Evolutionary conservation across 176 grass and related monocot genomes (phyloP).

Genomic region (Metroxylon sagu): DNA sequence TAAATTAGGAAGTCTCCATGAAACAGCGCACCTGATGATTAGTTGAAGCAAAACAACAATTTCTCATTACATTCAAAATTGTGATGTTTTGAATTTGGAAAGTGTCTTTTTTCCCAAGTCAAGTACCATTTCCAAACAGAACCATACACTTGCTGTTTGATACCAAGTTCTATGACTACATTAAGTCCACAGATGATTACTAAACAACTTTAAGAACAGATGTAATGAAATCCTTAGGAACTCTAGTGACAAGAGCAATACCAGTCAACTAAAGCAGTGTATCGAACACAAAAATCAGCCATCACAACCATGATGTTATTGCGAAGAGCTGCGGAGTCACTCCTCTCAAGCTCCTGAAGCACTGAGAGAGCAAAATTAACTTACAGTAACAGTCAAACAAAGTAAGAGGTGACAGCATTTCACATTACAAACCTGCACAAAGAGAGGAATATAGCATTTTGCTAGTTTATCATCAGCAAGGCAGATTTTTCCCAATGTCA

Average conservation of each 20-base stretch:
- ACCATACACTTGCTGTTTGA: too few species aligned
- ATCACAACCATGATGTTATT: constrained; percentile 91
- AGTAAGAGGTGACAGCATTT: not conserved
- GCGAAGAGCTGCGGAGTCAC: constrained; percentile 68
- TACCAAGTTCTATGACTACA: too few species aligned
- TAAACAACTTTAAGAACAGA: constrained; percentile 7
- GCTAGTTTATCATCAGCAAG: constrained; percentile 82
- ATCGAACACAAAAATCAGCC: constrained; percentile 95
- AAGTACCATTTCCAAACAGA: too few species aligned
- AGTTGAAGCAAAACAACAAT: too few species aligned
- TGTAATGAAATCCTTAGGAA: constrained; percentile 2
- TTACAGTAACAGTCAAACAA: not conserved
- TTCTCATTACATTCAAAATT: too few species aligned
- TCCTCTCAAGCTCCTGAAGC: constrained; percentile 73
- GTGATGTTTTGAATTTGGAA: too few species aligned
- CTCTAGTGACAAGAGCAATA: constrained; percentile 21
- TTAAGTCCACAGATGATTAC: too few species aligned
- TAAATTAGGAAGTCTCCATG: too few species aligned
- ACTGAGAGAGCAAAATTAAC: not conserved
- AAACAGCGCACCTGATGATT: too few species aligned
- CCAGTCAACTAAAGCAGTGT: constrained; percentile 88
- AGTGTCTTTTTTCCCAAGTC: too few species aligned
- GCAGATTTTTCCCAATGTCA: constrained; percentile 87
- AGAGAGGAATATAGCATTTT: constrained; percentile 88
- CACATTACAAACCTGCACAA: constrained; percentile 63